Conservation (phyloP, 441 rosid genomes). For the Bruguiera hainesii region DNA sequence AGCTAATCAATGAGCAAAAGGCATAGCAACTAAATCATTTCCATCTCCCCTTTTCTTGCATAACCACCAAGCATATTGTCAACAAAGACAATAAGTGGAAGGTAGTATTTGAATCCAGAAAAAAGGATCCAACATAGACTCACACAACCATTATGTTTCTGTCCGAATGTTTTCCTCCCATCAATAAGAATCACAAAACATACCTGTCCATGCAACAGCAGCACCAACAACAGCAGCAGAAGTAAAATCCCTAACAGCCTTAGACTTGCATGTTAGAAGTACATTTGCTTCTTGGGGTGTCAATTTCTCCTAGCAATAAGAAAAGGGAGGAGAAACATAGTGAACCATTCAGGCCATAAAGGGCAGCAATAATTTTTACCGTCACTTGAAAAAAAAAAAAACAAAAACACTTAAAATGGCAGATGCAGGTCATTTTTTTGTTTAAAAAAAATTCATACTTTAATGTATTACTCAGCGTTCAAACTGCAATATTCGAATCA, state of each 20-base stretch:
- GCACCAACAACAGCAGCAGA: slow-evolving; percentile 31
- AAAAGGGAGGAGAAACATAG: background rate
- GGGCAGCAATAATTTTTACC: background rate
- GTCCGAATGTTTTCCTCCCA: background rate
- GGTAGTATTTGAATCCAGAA: too few species aligned
- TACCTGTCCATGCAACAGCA: slow-evolving; percentile 37
- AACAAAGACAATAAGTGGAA: too few species aligned
- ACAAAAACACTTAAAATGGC: background rate
- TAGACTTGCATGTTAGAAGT: slow-evolving; percentile 21
- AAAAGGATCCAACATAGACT: too few species aligned
- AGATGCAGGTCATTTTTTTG: background rate
- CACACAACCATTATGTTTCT: background rate
- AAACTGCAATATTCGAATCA: too few species aligned
- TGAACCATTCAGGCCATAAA: background rate
- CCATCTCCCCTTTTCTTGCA: too few species aligned
- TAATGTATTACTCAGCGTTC: too few species aligned
- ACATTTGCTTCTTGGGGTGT: slow-evolving; percentile 31
- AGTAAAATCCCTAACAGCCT: slow-evolving; percentile 25
- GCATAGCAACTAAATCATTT: too few species aligned
- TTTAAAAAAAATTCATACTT: background rate
- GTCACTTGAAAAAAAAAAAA: background rate
- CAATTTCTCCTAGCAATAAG: slow-evolving; percentile 25
- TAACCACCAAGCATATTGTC: too few species aligned
- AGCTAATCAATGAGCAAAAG: too few species aligned
- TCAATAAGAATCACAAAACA: background rate